Evolutionary conservation across 768 basidiomycete genomes (phyloP), one percentile per base, ranked within the genome.

Genomic region (Pulveroboletus sp.): DNA sequence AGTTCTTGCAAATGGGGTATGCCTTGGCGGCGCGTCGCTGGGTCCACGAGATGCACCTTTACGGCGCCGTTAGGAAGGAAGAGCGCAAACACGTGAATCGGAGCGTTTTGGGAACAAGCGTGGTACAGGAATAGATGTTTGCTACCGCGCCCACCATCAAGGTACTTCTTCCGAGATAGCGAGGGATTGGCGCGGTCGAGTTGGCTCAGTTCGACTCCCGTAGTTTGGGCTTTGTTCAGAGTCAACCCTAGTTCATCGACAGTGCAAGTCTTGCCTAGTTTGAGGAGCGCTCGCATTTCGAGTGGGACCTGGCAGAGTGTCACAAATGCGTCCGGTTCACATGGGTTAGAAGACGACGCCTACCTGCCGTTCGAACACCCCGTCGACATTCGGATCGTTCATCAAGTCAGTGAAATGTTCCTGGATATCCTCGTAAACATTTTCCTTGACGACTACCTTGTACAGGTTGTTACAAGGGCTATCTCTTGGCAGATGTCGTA

Each of bases 351-450:
- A 2, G 22, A 10, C 16, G 42, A 42, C 3, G 56, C 74, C 36
- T 55, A 93, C 91, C 78, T 98, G 93, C 17, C 86, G 76, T 70
- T 99, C 96, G 60, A 86, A 99, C 4, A 96, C 88, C 1, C 92
- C 93, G 58, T 97, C 93, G 9, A 97, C 91, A 61, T 89, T 92
- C 0, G 94, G 90, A 60, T 94, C 89, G 62, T 96, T 96, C 50
- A 82, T 90, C 43, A 98, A 75, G 63, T 93, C 86, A 16, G 92
- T 85, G 62, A 98, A 97, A 64, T 96, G 91, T 48, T 91, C 86
- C 58, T 91, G 86, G 26, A 86, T 89, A 26, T 88, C 82, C 26
- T 86, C 75, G 68, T 89, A 99, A 14, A 85, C 71, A 6, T 87
- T 85, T 63, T 98, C 96, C 27, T 85, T 79, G 20, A 93, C 90